These are phyloP conservation scores for Xylaria curta DNA, from an alignment of 495 filamentous ascomycete species.

Conservation along the genomic window DNA sequence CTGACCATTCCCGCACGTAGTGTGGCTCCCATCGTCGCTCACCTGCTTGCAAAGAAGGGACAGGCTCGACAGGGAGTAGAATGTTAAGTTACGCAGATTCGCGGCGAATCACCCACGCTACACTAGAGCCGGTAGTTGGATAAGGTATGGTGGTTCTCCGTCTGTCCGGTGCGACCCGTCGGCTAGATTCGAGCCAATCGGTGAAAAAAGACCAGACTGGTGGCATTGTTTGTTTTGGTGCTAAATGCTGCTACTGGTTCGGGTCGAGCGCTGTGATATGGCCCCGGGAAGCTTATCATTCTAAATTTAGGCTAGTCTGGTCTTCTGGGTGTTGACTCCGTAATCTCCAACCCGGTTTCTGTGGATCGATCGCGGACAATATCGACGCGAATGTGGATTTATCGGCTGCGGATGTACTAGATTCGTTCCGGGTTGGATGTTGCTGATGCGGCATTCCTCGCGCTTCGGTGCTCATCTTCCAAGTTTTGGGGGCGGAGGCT, in stretches of 20 bases:
- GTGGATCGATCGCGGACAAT: not conserved
- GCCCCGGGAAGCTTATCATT: slow-evolving; percentile 6
- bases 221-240: not conserved
- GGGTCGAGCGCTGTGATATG: not conserved
- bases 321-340: not conserved
- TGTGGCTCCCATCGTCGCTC: not conserved
- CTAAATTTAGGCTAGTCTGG: not conserved
- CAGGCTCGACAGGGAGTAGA: not conserved
- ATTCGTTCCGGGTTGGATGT: not conserved
- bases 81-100: not conserved
- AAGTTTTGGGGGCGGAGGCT: not conserved
- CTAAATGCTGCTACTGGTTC: not conserved
- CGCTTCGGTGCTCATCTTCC: not conserved
- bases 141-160: not conserved
- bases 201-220: not conserved
- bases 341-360: slow-evolving; percentile 8
- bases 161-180: not conserved
- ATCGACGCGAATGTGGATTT: not conserved
- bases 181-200: slow-evolving; percentile 13
- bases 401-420: not conserved
- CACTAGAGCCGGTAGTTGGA: slow-evolving; percentile 2
- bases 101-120: not conserved
- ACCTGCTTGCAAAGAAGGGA: not conserved
- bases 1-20: not conserved
- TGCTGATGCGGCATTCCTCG: not conserved